phyloP scores from a whole-genome alignment of 2,329 filamentous ascomycete species.

The Coniosporium tulheliwenetii region DNA sequence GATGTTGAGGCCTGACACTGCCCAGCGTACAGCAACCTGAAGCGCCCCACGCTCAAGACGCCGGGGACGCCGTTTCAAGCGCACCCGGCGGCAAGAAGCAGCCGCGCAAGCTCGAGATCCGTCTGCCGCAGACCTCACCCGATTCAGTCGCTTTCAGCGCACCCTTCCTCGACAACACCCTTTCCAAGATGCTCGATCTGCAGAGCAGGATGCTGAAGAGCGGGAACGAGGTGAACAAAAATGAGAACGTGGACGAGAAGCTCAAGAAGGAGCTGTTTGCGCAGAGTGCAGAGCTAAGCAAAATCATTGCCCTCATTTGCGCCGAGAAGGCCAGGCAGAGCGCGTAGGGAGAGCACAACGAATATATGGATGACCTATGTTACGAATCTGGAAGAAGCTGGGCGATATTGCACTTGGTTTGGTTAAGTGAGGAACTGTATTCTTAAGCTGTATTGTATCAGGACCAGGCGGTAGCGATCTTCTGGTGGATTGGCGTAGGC shows the following conservation, averaged over 20 bases:
- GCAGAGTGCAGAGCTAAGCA: conserved; percentile 31
- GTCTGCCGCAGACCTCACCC: conserved; percentile 20
- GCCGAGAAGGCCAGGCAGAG: conserved; percentile 36
- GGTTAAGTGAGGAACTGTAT: too few relatives aligned
- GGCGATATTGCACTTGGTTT: too few relatives aligned
- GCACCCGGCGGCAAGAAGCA: conserved; percentile 20
- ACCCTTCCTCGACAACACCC: conserved; percentile 36
- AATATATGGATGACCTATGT: not conserved
- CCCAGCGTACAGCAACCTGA: not conserved
- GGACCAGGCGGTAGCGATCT: too few relatives aligned
- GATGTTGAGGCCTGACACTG: conserved; percentile 9
- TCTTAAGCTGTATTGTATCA: too few relatives aligned
- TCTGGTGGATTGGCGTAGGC: too few relatives aligned
- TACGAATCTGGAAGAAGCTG: too few relatives aligned
- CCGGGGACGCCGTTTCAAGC: conserved; percentile 1
- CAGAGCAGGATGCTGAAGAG: conserved; percentile 34
- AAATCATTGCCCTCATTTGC: conserved; percentile 35
- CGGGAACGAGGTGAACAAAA: conserved; percentile 28
- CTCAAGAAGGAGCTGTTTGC: conserved; percentile 33
- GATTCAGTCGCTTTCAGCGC: conserved; percentile 33
- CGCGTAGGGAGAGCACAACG: too few relatives aligned
- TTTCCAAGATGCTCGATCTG: conserved; percentile 31
- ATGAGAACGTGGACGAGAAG: conserved; percentile 28
- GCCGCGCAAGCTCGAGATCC: conserved; percentile 34
- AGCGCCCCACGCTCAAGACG: not conserved